A percentile compares a stretch with the other conserved stretches of the same genome.
phyloP scores from a whole-genome alignment of 306 rosid genomes.

The Quercus glauca region DNA sequence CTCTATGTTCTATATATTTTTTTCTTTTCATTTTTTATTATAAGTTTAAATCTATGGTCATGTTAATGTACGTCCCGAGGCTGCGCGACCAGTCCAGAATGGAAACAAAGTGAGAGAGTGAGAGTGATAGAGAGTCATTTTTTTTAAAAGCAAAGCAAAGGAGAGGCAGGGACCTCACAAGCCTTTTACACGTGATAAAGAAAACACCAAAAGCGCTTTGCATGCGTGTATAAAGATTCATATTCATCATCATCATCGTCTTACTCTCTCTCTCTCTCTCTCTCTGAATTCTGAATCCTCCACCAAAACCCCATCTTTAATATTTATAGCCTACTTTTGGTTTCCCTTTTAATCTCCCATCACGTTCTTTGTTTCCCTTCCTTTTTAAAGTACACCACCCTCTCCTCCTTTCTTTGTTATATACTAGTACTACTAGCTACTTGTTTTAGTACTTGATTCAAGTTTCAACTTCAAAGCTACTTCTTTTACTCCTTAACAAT shows the following conservation, averaged over 20 bases:
- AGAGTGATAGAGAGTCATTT: conserved; percentile 6
- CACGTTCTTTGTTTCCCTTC: conserved; percentile 9
- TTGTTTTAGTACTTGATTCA: neutral
- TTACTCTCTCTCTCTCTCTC: conserved; percentile 3
- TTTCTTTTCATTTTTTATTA: neutral
- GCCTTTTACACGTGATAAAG: conserved; percentile 79
- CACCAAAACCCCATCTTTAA: conserved; percentile 22
- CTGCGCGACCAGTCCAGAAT: conserved; percentile 48
- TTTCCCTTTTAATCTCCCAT: conserved; percentile 2
- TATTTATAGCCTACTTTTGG: conserved; percentile 11
- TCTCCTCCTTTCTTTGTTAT: neutral
- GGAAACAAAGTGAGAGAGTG: conserved; percentile 22
- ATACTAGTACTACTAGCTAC: neutral
- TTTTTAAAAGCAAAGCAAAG: conserved; percentile 27
- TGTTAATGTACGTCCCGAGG: conserved; percentile 58
- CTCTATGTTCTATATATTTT: neutral
- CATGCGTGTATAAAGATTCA: conserved; percentile 81
- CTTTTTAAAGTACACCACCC: neutral
- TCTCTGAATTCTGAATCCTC: conserved; percentile 24
- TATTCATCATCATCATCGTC: conserved; percentile 54
- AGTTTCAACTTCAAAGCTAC: neutral
- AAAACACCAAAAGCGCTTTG: conserved; percentile 70
- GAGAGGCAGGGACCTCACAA: conserved; percentile 38
- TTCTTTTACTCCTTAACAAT: neutral
- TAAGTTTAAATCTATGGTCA: conserved; percentile 23